phyloP scores from a whole-genome alignment of 257 asterid species.

The Nicotiana undulata region DNA sequence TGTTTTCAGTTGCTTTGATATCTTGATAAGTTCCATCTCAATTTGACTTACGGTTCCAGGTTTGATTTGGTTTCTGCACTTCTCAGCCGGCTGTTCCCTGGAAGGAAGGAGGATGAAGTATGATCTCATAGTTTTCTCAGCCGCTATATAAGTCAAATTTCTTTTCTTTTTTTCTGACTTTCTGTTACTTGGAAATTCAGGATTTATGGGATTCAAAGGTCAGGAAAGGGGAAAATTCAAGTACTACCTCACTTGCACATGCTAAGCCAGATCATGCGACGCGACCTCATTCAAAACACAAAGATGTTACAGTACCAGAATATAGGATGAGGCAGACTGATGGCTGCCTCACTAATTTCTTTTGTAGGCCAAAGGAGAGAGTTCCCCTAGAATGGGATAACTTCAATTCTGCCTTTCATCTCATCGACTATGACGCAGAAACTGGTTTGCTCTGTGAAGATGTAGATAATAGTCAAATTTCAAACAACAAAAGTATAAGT shows the following conservation, averaged over 20 bases:
- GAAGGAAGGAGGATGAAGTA: conserved; percentile 35
- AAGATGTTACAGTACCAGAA: conserved; percentile 8
- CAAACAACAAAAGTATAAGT: conserved; percentile 14
- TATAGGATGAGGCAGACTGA: conserved; percentile 16
- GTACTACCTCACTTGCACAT: conserved; percentile 18
- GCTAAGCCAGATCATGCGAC: conserved; percentile 22
- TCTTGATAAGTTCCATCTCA: conserved; percentile 6
- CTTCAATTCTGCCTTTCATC: conserved; percentile 19
- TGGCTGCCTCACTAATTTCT: conserved; percentile 19
- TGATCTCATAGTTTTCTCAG: conserved; percentile 17
- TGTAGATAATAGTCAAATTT: conserved; percentile 15
- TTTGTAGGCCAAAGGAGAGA: conserved; percentile 23
- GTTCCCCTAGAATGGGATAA: conserved; percentile 23
- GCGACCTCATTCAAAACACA: conserved; percentile 23
- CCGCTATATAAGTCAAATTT: neutral
- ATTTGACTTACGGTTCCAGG: conserved; percentile 40
- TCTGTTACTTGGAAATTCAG: conserved; percentile 5
- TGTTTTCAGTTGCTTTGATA: conserved; percentile 13
- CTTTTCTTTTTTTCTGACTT: neutral
- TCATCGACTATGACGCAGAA: conserved; percentile 15
- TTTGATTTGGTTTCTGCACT: conserved; percentile 51
- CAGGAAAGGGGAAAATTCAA: conserved; percentile 21
- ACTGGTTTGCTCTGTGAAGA: conserved; percentile 19
- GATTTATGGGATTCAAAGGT: conserved; percentile 23
- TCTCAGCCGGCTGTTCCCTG: conserved; percentile 44